A percentile compares a stretch with the other conserved stretches of the same genome.
Conservation (phyloP, 257 asterid species). For the Fraxinus americana region DNA sequence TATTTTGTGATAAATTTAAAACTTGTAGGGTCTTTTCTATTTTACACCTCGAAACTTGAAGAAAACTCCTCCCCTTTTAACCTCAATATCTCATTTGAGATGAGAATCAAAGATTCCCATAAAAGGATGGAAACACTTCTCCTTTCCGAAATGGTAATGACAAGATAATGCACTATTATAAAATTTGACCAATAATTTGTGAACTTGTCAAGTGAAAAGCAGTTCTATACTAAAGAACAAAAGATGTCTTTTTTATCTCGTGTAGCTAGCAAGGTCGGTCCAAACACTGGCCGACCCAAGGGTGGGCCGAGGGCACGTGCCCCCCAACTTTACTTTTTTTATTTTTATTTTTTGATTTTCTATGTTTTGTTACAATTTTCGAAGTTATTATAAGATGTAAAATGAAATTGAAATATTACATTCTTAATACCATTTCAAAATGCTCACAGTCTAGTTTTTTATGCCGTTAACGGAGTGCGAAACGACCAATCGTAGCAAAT, state of each 20-base stretch:
- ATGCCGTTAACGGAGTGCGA: too few relatives aligned
- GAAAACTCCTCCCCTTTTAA: background rate
- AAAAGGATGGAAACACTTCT: background rate
- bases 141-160: constrained; percentile 17
- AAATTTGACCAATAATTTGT: constrained; percentile 33
- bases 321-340: too few relatives aligned
- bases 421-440: too few relatives aligned
- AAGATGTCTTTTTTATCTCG: constrained; percentile 20
- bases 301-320: too few relatives aligned
- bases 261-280: constrained; percentile 7
- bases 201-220: background rate
- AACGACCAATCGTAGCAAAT: too few relatives aligned
- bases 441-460: too few relatives aligned
- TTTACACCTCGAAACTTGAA: background rate
- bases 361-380: too few relatives aligned
- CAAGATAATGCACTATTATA: constrained; percentile 24
- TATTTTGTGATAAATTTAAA: too few relatives aligned
- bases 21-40: background rate
- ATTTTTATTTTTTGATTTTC: too few relatives aligned
- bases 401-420: too few relatives aligned
- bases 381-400: too few relatives aligned
- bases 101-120: background rate
- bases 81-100: background rate
- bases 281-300: background rate
- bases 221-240: constrained; percentile 12